Evolutionary conservation across 805 yeast species (phyloP), one percentile per base, ranked within the genome.

Genomic region (Metschnikowia kunwiensis): DNA sequence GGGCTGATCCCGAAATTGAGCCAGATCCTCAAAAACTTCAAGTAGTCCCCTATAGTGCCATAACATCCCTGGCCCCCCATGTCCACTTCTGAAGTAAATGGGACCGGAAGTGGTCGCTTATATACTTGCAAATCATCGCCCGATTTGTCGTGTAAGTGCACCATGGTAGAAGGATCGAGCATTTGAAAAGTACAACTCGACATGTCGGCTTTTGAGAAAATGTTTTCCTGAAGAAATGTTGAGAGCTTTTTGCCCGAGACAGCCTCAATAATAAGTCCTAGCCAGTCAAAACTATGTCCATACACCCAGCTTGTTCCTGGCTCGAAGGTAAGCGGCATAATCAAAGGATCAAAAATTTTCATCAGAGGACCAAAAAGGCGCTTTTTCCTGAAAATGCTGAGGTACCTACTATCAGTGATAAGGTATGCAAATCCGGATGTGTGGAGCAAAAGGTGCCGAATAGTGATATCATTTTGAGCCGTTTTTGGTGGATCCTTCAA

Each of bases 61-160:
- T 57, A 61, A 33, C 64, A 54, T 2, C 73, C 73, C 36, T 60
- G 69, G n/a, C 73, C 73, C 6, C 72, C 73, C 64, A 65, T 59
- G 40, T 67, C 71, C 7, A 63, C 42, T 40, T 24, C 38, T 5
- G 35, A 50, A 17, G 40, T 48, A 52, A 40, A 30, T 1, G 49
- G 47, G 3, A 41, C 28, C 2, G 50, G 48, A 7, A 43, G 44
- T 3, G 23, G 14, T 11, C 29, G 27, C 11, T 21, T 42, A 24
- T 31, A 30, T 2, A 35, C 19, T 13, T 27, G 32, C 29, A 46
- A 26, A 4, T 21, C 11, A 6, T 21, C 38, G 2, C 32, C 40
- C 7, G 25, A 15, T 16, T 38, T 27, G n/a, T 20, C 13, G 21
- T 38, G 43, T 17, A 48, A 24, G n/a, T 24, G 25, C 24, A 46